Base-by-base conservation (phyloP, 768 basidiomycete genomes). In the Kwoniella mangroviensis region DNA sequence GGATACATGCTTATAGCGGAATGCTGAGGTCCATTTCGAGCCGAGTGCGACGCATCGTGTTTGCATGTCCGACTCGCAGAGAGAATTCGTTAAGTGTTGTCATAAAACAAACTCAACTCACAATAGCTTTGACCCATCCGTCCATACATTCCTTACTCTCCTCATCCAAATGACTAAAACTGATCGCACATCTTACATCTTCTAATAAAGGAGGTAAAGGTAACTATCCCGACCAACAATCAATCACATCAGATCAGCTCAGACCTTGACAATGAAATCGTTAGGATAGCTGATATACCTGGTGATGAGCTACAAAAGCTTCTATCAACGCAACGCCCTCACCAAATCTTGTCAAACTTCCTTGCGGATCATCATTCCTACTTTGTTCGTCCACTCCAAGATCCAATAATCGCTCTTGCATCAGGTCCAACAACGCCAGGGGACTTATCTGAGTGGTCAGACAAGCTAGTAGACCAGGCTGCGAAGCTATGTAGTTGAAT, bases 121-220 rank as follows among this genome's bases (percentile, higher is more conserved):
- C 81, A 13, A 83, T 62, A 11, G 82, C 82, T 45, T 79, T 78
- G 45, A 79, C 72, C 82, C 82, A 83, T 17, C 80, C 81, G 65
- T 74, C 76, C 54, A 81, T 45, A 28, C 67, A 73, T 12, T 59
- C 65, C 28, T 68, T 67, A 62, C 81, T 64, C 24, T 63, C 63
- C 5, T 28, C 45, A 4, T 45, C 28, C 11, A 81, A 34, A 51
- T 79, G 74, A 2, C 57, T 56, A 34, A 75, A 56, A 26, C 62
- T 53, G 5, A 65, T 34, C 7, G 73, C 71, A 28, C 68, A 41
- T 53, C 77, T 63, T 1, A 77, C 77, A 22, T 74, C 65, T 13
- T 55, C 40, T 52, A 82, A 40, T 17, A 75, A 62, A 11, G 59
- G 49, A 7, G 79, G 75, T 41, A 73, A 40, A 10, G 73, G 72